Conservation (phyloP, 139 green algal genomes). For the Coelastrella sp. region DNA sequence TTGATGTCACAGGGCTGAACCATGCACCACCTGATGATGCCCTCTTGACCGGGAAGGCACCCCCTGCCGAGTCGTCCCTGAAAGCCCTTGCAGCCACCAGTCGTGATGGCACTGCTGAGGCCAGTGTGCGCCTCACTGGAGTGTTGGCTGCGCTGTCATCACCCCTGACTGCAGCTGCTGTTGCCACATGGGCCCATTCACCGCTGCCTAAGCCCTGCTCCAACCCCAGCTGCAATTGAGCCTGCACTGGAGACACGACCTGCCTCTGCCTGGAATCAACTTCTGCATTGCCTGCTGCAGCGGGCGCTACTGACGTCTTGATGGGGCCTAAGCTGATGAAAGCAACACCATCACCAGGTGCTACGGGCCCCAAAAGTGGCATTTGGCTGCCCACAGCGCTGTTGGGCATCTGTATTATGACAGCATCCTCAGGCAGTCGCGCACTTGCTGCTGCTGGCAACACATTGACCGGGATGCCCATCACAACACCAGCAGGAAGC, state of each 20-base stretch:
- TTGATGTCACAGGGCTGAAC: neutral
- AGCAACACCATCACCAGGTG: slow-evolving; percentile 15
- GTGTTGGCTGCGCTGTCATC: slow-evolving; percentile 23
- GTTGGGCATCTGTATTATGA: slow-evolving; percentile 5
- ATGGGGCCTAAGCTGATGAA: slow-evolving; percentile 1
- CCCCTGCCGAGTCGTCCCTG: slow-evolving; percentile 25
- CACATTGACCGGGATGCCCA: slow-evolving; percentile 12
- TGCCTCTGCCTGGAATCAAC: neutral
- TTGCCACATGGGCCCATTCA: neutral
- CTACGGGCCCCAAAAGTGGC: neutral
- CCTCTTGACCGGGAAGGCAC: neutral
- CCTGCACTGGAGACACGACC: slow-evolving; percentile 15
- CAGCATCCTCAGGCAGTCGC: slow-evolving; percentile 2
- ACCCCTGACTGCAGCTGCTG: neutral
- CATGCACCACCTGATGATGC: neutral
- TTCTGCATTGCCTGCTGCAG: too few relatives aligned
- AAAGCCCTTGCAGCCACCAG: neutral
- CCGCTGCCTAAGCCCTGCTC: neutral
- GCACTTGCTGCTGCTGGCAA: neutral
- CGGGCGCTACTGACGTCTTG: neutral
- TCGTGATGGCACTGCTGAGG: neutral
- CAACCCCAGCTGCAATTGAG: neutral
- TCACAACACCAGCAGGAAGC: slow-evolving; percentile 7
- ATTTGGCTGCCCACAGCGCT: neutral
- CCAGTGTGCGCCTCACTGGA: neutral